Evolutionary conservation across 441 rosid genomes (phyloP).

Genomic region (Pelargonium citronellum): DNA sequence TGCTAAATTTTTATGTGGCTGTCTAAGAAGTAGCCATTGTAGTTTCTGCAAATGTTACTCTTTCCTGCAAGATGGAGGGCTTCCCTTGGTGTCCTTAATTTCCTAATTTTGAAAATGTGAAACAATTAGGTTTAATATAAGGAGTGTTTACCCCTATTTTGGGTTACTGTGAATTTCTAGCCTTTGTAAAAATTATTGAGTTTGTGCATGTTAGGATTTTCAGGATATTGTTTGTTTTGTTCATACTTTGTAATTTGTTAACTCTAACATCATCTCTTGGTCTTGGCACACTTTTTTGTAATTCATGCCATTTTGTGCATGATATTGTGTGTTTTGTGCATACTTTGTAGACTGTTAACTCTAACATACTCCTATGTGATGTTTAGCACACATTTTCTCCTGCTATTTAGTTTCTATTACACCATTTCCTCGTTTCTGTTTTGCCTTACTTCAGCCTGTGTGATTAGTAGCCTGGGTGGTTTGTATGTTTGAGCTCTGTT

Average conservation of each 20-base stretch:
- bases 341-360: not conserved
- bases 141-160: not conserved
- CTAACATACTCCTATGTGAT: not conserved
- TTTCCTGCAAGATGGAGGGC: no score
- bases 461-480: not conserved
- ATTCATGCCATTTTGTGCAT: no score
- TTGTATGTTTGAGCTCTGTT: not conserved
- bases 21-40: no score
- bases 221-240: not conserved
- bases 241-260: not conserved
- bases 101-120: not conserved
- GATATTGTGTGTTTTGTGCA: not conserved
- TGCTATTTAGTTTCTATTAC: not conserved
- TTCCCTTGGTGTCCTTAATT: not conserved
- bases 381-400: not conserved
- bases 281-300: no score
- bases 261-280: no score
- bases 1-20: no score
- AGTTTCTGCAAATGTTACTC: no score
- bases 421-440: not conserved
- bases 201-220: not conserved
- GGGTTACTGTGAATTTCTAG: not conserved
- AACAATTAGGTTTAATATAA: no score
- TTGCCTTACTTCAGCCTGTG: not conserved
- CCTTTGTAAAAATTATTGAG: not conserved